Conservation (phyloP, 148 eudicot genomes). For the Pharnaceum exiguum region DNA sequence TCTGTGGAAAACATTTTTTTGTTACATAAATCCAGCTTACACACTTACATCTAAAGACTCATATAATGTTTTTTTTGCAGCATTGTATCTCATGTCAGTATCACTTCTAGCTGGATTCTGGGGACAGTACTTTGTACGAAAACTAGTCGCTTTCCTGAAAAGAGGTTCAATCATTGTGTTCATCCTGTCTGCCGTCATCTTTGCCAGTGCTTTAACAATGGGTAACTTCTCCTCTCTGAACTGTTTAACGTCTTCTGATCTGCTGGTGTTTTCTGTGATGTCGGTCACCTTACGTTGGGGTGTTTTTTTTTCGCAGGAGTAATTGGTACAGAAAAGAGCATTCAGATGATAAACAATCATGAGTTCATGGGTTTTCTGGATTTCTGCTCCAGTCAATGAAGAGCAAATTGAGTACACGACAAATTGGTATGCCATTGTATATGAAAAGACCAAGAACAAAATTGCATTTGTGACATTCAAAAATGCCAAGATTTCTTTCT, state of each 20-base stretch:
- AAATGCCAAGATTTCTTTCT: background rate
- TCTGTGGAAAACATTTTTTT: too few relatives aligned
- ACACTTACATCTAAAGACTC: too few relatives aligned
- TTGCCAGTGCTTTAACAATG: constrained; percentile 92
- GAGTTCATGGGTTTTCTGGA: constrained; percentile 91
- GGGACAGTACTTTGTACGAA: constrained; percentile 90
- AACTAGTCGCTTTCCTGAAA: constrained; percentile 56
- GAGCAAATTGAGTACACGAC: constrained; percentile 6
- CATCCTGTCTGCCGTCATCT: constrained; percentile 84
- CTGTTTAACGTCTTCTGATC: background rate
- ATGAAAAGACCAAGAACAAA: background rate
- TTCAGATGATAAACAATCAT: constrained; percentile 54
- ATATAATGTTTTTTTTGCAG: constrained; percentile 41
- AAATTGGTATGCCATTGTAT: background rate
- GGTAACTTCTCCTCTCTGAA: constrained; percentile 36
- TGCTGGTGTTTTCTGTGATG: too few relatives aligned
- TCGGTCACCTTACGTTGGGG: too few relatives aligned
- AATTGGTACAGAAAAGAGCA: constrained; percentile 62
- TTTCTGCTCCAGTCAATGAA: constrained; percentile 70
- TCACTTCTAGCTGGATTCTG: constrained; percentile 90
- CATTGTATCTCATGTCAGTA: constrained; percentile 66
- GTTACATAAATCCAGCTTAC: too few relatives aligned
- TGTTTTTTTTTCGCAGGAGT: constrained; percentile 50
- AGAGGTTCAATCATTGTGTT: constrained; percentile 89
- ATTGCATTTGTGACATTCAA: constrained; percentile 7